Conservation (phyloP, 257 asterid species). For the Hygrophila difformis region DNA sequence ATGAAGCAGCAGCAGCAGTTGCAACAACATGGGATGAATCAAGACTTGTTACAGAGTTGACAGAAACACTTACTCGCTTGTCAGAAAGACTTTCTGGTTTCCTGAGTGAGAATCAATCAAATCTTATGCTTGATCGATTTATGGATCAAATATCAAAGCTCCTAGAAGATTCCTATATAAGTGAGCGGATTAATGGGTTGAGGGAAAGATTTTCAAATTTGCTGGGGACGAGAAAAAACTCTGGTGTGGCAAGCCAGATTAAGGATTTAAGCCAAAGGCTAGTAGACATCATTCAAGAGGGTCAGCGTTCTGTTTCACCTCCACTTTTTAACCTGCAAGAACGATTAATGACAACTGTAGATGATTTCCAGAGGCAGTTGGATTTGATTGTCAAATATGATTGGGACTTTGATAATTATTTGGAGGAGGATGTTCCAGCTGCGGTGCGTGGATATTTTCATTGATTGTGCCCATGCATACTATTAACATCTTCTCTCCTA, state of each 20-base stretch:
- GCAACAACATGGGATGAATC: slow-evolving; percentile 71
- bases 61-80: slow-evolving; percentile 61
- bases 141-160: slow-evolving; percentile 81
- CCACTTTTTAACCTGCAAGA: slow-evolving; percentile 71
- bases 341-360: slow-evolving; percentile 55
- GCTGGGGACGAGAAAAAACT: slow-evolving; percentile 64
- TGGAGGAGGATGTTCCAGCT: slow-evolving; percentile 95
- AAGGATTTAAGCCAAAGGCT: slow-evolving; percentile 70
- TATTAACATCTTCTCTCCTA: not conserved
- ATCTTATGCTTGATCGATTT: slow-evolving; percentile 63
- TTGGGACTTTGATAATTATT: slow-evolving; percentile 96
- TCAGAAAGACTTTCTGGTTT: slow-evolving; percentile 91
- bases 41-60: slow-evolving; percentile 51
- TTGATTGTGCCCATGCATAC: not conserved
- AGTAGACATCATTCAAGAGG: slow-evolving; percentile 73
- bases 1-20: slow-evolving; percentile 36
- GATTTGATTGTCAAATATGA: slow-evolving; percentile 85
- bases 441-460: slow-evolving; percentile 96
- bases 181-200: slow-evolving; percentile 55
- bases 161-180: slow-evolving; percentile 65
- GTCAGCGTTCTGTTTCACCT: slow-evolving; percentile 89
- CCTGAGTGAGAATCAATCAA: slow-evolving; percentile 78
- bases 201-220: slow-evolving; percentile 43
- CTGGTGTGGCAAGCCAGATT: slow-evolving; percentile 61
- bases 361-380: slow-evolving; percentile 89